Conservation (phyloP, 257 asterid species). For the Nicotiana sylvestris region DNA sequence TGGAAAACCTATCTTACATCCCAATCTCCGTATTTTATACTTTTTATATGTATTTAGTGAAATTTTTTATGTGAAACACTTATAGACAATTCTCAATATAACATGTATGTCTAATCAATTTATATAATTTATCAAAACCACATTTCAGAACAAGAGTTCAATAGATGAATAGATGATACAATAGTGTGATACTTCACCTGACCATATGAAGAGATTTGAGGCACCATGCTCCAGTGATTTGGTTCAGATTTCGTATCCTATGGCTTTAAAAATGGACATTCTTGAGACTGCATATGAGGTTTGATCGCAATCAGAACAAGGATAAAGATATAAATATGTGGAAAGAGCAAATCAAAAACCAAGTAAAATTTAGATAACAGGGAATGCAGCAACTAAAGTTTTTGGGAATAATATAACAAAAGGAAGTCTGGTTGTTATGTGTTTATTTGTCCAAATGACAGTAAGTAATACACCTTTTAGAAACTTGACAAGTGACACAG, state of each 20-base stretch:
- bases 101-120: neutral
- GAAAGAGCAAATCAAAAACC: neutral
- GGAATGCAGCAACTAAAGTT: neutral
- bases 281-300: constrained; percentile 11
- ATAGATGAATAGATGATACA: neutral
- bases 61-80: neutral
- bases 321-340: neutral
- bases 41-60: neutral
- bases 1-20: neutral
- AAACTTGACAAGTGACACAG: neutral
- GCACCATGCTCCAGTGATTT: neutral
- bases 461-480: neutral
- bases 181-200: constrained; percentile 9
- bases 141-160: neutral
- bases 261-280: constrained; percentile 3
- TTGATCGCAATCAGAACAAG: neutral
- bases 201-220: neutral
- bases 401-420: neutral
- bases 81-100: neutral
- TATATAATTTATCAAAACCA: neutral
- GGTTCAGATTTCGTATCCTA: neutral
- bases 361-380: neutral
- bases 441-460: neutral
- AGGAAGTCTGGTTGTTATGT: neutral
- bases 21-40: neutral